A percentile compares a stretch with the other conserved stretches of the same genome.
Evolutionary conservation across 805 yeast genomes (phyloP).

Genomic region (Zygoascus tannicola): DNA sequence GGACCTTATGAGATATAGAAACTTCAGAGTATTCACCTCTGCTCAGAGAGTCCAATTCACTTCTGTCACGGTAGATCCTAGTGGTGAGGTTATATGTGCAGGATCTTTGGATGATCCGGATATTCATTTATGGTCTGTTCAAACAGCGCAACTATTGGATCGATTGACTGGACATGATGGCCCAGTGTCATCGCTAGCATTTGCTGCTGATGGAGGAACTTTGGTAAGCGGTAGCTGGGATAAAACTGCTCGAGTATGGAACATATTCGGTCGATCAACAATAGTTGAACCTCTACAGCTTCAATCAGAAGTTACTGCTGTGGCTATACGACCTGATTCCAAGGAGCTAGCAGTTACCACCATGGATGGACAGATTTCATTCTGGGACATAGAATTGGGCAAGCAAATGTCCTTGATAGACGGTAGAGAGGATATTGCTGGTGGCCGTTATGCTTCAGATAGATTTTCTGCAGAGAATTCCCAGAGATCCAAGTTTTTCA

Average conservation of each 20-base stretch:
- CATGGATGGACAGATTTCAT: slow-evolving; percentile 74
- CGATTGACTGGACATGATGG: slow-evolving; percentile 90
- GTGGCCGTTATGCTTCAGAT: slow-evolving; percentile 78
- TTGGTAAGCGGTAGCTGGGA: slow-evolving; percentile 96
- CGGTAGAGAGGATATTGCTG: slow-evolving; percentile 74
- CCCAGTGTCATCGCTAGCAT: slow-evolving; percentile 80
- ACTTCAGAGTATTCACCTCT: slow-evolving; percentile 90
- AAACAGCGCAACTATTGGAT: slow-evolving; percentile 85
- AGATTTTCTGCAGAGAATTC: slow-evolving; percentile 74
- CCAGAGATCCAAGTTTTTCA: slow-evolving; percentile 73
- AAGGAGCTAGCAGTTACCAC: slow-evolving; percentile 82
- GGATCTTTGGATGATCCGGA: slow-evolving; percentile 86
- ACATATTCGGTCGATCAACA: slow-evolving; percentile 76
- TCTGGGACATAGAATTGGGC: slow-evolving; percentile 77
- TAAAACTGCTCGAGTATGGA: slow-evolving; percentile 88
- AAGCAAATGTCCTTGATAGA: slow-evolving; percentile 77
- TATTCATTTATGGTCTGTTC: slow-evolving; percentile 95
- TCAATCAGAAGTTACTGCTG: slow-evolving; percentile 70
- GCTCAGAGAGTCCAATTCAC: slow-evolving; percentile 80
- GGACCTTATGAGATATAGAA: slow-evolving; percentile 88
- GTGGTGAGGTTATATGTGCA: slow-evolving; percentile 94
- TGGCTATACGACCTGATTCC: slow-evolving; percentile 89
- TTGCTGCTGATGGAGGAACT: slow-evolving; percentile 59
- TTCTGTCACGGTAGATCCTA: slow-evolving; percentile 88
- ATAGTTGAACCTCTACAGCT: slow-evolving; percentile 81